A percentile compares a stretch with the other conserved stretches of the same genome.
Evolutionary conservation across 495 filamentous ascomycete genomes (phyloP).

Genomic region (Podospora bellae-mahoneyi): DNA sequence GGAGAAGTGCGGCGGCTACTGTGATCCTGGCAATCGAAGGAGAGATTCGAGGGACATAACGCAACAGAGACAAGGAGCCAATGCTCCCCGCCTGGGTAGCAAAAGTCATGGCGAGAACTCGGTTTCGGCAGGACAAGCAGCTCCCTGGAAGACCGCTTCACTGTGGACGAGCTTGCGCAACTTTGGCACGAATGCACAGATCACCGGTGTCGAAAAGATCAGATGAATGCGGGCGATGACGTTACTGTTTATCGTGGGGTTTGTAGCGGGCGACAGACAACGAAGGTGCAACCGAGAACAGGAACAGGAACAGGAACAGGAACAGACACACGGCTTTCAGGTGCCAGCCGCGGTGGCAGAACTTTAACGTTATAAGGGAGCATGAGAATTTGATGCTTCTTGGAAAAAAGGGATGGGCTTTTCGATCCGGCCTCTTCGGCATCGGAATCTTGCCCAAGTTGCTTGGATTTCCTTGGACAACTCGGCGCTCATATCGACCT

Average conservation of each 20-base stretch:
- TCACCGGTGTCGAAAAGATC: not conserved
- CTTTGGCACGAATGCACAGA: slow-evolving; percentile 1
- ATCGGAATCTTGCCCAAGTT: not conserved
- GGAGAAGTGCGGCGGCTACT: slow-evolving; percentile 29
- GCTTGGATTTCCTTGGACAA: not conserved
- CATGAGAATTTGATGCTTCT: not conserved
- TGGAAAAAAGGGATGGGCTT: not conserved
- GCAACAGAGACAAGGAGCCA: slow-evolving; percentile 10
- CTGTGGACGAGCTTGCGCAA: not conserved
- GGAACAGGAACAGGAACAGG: not conserved
- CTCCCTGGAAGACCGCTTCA: slow-evolving; percentile 4
- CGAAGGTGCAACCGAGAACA: too few relatives aligned
- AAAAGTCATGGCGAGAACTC: slow-evolving; percentile 25
- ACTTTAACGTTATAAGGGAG: not conserved
- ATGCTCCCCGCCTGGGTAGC: not conserved
- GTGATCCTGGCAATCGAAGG: slow-evolving; percentile 15
- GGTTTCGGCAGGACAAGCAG: slow-evolving; percentile 16
- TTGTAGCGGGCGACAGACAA: not conserved
- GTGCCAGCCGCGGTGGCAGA: not conserved
- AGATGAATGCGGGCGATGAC: not conserved
- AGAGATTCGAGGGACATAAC: slow-evolving; percentile 16
- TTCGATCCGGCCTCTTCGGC: not conserved
- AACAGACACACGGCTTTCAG: not conserved
- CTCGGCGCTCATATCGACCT: not conserved
- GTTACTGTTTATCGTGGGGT: slow-evolving; percentile 1